Evolutionary conservation across 768 basidiomycete genomes (phyloP).

Genomic region (Rhodosporidiobolus odoratus): DNA sequence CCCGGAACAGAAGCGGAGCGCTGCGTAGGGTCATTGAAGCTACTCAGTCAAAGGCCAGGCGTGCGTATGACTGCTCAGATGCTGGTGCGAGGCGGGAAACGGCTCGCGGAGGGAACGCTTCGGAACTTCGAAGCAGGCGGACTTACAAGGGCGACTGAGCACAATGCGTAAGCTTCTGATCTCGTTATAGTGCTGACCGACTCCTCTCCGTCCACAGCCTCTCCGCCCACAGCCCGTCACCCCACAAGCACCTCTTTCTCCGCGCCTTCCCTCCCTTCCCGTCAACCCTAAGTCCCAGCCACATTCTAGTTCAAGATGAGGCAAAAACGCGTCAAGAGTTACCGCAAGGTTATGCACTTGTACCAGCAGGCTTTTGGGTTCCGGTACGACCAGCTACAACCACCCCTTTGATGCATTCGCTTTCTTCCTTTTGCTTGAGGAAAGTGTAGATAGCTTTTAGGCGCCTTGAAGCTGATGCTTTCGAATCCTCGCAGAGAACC

Average conservation of each 20-base stretch:
- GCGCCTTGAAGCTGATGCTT: not conserved
- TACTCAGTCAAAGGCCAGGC: no score
- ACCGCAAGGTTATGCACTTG: constrained; percentile 86
- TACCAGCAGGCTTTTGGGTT: constrained; percentile 85
- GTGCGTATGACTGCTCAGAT: no score
- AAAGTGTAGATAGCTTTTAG: no score
- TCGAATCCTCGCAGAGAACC: constrained; percentile 57
- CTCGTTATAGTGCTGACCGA: no score
- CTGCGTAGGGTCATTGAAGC: no score
- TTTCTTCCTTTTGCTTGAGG: not conserved
- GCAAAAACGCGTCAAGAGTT: constrained; percentile 90
- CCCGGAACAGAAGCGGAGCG: no score
- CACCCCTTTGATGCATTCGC: not conserved
- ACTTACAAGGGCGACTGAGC: no score
- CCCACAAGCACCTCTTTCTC: not conserved
- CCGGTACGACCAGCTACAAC: constrained; percentile 46
- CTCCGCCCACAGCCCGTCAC: not conserved
- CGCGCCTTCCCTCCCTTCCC: not conserved
- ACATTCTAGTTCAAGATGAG: constrained; percentile 58
- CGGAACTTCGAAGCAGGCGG: no score
- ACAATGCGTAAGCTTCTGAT: no score
- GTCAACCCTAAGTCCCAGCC: no score
- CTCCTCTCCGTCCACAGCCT: not conserved
- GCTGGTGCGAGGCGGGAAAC: no score
- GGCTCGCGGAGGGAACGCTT: no score